phyloP scores from a whole-genome alignment of 495 filamentous ascomycete genomes.

The Jackrogersella multiformis region DNA sequence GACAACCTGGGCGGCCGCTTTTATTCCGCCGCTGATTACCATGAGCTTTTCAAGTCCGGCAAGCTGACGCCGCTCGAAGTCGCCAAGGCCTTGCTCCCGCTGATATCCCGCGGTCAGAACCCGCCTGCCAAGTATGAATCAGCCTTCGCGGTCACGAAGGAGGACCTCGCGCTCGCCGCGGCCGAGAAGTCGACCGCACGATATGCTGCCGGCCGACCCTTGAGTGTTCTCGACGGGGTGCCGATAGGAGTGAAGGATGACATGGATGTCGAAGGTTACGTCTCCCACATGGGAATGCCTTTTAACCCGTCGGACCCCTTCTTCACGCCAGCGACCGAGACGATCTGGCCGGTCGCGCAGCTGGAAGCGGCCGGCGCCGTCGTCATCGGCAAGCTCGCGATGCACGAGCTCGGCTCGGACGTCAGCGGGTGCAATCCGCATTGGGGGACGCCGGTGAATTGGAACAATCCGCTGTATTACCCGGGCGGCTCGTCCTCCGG shows the following conservation, averaged over 20 bases:
- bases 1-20: slow-evolving; percentile 59
- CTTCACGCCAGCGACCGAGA: slow-evolving; percentile 45
- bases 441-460: slow-evolving; percentile 82
- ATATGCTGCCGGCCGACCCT: slow-evolving; percentile 69
- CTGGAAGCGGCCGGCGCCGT: slow-evolving; percentile 82
- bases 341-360: slow-evolving; percentile 77
- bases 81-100: slow-evolving; percentile 71
- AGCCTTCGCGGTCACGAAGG: slow-evolving; percentile 69
- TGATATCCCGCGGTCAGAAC: slow-evolving; percentile 68
- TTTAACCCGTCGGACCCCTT: slow-evolving; percentile 49
- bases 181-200: slow-evolving; percentile 76
- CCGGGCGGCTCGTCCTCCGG: slow-evolving; percentile 91
- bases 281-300: slow-evolving; percentile 65
- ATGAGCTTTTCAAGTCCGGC: slow-evolving; percentile 73
- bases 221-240: slow-evolving; percentile 81
- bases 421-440: slow-evolving; percentile 52
- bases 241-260: slow-evolving; percentile 92
- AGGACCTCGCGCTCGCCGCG: slow-evolving; percentile 68
- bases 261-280: slow-evolving; percentile 76
- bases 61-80: slow-evolving; percentile 76
- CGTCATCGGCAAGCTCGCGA: slow-evolving; percentile 84
- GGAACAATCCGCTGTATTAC: slow-evolving; percentile 81
- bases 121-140: slow-evolving; percentile 67
- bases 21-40: slow-evolving; percentile 79
- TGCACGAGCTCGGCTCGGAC: slow-evolving; percentile 85